These are phyloP conservation scores for Croton laevigatus DNA, from an alignment of 441 rosid species.

Conservation along the genomic window DNA sequence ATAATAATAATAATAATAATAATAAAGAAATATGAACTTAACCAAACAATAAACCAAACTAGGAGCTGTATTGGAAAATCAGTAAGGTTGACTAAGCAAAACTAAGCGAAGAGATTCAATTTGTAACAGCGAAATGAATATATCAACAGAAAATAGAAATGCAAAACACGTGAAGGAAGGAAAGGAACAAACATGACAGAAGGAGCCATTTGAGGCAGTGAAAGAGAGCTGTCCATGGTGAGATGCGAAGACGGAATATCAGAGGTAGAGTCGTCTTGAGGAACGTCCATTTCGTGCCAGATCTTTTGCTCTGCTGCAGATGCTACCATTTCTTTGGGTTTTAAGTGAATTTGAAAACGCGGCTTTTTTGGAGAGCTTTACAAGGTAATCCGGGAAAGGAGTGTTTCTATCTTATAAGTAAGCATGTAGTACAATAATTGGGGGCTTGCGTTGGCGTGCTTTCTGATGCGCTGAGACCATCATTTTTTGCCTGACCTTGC, in stretches of 20 bases:
- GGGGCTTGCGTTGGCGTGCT: no score
- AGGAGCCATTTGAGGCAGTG: not conserved
- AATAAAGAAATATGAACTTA: not conserved
- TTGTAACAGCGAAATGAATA: no score
- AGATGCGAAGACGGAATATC: not conserved
- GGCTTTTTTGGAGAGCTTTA: not conserved
- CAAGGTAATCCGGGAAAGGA: not conserved
- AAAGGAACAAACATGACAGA: not conserved
- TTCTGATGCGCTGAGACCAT: no score
- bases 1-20: not conserved
- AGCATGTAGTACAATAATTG: no score
- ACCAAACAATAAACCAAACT: not conserved
- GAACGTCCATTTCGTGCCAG: slow-evolving; percentile 4
- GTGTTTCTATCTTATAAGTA: no score
- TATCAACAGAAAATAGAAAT: not conserved
- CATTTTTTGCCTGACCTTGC: no score
- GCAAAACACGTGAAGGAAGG: not conserved
- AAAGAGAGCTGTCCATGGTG: not conserved
- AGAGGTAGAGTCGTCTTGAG: not conserved
- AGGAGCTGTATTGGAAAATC: not conserved
- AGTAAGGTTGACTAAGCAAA: not conserved
- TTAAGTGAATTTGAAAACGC: not conserved
- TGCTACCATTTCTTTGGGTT: not conserved
- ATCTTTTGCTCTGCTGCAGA: slow-evolving; percentile 6
- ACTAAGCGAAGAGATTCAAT: not conserved